Evolutionary conservation across 2,329 filamentous ascomycete species (phyloP), one percentile per base, ranked within the genome.

Genomic region (Arthrobotrys entomopaga): DNA sequence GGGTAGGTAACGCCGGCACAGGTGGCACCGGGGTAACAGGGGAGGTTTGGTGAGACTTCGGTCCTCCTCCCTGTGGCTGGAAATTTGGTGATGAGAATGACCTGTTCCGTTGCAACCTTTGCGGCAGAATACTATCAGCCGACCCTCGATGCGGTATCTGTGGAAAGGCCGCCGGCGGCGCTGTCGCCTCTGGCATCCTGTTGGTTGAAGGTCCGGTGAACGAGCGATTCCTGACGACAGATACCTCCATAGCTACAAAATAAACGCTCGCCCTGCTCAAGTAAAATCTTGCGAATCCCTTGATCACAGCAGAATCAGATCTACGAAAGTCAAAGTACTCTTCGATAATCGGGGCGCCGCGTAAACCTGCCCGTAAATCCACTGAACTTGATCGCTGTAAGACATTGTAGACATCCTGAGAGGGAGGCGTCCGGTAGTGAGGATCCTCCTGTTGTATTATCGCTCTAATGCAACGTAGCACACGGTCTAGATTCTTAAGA

Each of bases 361-460:
- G 60, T 60, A 73, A 42, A 22, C 61, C 61, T 34, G 69, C 69
- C 61, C 69, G 60, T 66, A 73, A 46, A 43, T 73, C 69, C 29
- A 66, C 49, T 50, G 69, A 73, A n/a, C 60, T 73, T 56, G 69
- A 73, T 26, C 69, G 63, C 16, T 73, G 69, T 61, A 73, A 60
- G 38, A 73, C 69, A 56, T 73, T 73, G 61, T 73, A 73, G 61
- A 73, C 69, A 24, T 73, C 69, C 50, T 73, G 69, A 26, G 69
- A 65, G 4, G 69, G 48, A 24, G 69, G 69, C 1, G 69, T 73
- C 58, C 69, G 60, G 52, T 73, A 73, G 46, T 73, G 69, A 16
- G 69, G 69, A 22, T 73, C 69, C 24, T 73, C 60, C 60, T 66
- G 69, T 43, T 73, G 69, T 73, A 73, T 73, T 73, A 73, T 73